Evolutionary conservation across 768 basidiomycete genomes (phyloP).

Genomic region (Pholiota conissans): DNA sequence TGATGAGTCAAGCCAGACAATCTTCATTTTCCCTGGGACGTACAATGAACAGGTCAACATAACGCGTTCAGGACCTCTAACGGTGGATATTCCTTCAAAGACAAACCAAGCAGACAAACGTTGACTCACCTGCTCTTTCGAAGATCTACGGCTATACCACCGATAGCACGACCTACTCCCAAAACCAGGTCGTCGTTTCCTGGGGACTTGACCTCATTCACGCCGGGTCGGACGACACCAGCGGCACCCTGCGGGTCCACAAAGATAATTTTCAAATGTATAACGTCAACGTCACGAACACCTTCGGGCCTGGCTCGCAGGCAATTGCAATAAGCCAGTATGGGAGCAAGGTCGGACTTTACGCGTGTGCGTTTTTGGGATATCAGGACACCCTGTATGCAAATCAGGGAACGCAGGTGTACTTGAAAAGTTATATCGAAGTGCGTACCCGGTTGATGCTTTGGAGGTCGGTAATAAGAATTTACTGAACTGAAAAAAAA

Average conservation of each 20-base stretch:
- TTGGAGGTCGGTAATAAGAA: too few species aligned
- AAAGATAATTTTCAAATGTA: slow-evolving; percentile 46
- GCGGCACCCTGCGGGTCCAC: slow-evolving; percentile 47
- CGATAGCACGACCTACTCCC: slow-evolving; percentile 25
- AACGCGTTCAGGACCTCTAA: slow-evolving; percentile 43
- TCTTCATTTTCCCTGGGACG: slow-evolving; percentile 48
- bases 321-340: slow-evolving; percentile 50
- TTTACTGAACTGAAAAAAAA: background rate
- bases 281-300: slow-evolving; percentile 48
- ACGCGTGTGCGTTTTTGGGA: slow-evolving; percentile 43
- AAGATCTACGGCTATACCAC: slow-evolving; percentile 41
- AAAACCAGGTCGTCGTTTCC: slow-evolving; percentile 31
- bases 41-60: slow-evolving; percentile 45
- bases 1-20: slow-evolving; percentile 31
- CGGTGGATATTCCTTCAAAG: slow-evolving; percentile 20
- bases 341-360: slow-evolving; percentile 41
- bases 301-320: slow-evolving; percentile 40
- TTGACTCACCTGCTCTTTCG: background rate
- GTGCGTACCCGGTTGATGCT: too few species aligned
- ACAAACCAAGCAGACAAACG: too few species aligned
- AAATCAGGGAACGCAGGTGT: slow-evolving; percentile 48
- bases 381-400: slow-evolving; percentile 48
- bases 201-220: slow-evolving; percentile 23
- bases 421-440: slow-evolving; percentile 45
- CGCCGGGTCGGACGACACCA: slow-evolving; percentile 30